Conservation (phyloP, 1,284 basidiomycete genomes). For the Ustilago vetiveriae region DNA sequence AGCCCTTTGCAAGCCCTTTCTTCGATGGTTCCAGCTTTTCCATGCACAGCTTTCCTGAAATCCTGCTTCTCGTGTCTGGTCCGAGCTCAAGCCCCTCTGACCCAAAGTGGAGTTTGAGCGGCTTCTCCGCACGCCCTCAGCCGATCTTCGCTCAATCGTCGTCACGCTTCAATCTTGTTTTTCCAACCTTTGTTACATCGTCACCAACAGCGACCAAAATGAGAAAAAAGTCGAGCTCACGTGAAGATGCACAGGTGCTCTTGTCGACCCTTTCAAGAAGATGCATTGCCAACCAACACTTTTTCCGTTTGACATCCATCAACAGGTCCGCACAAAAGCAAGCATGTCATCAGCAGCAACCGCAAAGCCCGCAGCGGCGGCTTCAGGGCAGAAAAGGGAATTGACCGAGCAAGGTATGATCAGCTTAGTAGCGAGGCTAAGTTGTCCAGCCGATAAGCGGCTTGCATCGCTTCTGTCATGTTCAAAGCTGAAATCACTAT, state of each 20-base stretch:
- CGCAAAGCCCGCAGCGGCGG: constrained; percentile 18
- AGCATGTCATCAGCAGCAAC: constrained; percentile 36
- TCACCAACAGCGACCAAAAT: not conserved
- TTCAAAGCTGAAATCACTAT: no score
- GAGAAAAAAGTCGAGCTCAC: no score
- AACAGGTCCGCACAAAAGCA: no score
- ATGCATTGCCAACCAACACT: not conserved
- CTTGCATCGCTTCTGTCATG: not conserved
- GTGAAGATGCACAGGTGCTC: not conserved
- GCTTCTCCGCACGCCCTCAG: not conserved
- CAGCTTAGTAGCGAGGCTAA: no score
- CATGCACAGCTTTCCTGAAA: not conserved
- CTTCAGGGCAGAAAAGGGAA: constrained; percentile 34
- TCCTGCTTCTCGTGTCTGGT: not conserved
- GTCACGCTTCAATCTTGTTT: no score
- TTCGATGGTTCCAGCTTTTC: no score
- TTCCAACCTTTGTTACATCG: no score
- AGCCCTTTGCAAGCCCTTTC: no score
- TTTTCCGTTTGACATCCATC: not conserved
- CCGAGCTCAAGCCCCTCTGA: not conserved
- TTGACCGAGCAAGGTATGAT: constrained; percentile 39
- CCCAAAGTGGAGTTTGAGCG: not conserved
- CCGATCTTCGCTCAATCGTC: no score
- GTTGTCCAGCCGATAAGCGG: no score
- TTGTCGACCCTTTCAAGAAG: no score